Percentiles rank a stretch among this genome's conserved stretches.
These are phyloP conservation scores for Termitomyces sp. DNA, from an alignment of 1,284 basidiomycete species.

Conservation along the genomic window DNA sequence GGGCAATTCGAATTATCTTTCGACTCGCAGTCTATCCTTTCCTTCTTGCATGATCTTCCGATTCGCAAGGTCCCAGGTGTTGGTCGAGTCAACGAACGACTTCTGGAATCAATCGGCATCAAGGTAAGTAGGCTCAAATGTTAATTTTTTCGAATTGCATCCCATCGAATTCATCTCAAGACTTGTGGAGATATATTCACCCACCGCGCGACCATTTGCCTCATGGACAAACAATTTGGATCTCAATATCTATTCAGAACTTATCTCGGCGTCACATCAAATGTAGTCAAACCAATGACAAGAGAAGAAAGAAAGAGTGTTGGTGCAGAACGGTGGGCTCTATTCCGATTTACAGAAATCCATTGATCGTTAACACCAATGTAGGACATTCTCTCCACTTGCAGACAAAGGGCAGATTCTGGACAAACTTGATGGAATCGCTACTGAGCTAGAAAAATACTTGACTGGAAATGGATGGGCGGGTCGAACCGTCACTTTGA, in stretches of 20 bases:
- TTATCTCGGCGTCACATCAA: constrained; percentile 82
- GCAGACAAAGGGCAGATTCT: constrained; percentile 63
- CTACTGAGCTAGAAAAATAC: constrained; percentile 75
- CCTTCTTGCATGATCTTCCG: constrained; percentile 71
- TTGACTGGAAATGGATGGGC: constrained; percentile 68
- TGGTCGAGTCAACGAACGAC: constrained; percentile 81
- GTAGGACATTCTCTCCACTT: constrained; percentile 73
- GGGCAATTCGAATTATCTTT: constrained; percentile 81
- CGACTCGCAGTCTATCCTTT: constrained; percentile 56
- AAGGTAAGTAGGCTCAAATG: constrained; percentile 43
- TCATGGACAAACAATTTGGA: constrained; percentile 85
- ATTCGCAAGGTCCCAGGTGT: constrained; percentile 86
- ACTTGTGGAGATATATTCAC: constrained; percentile 84
- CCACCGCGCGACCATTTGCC: constrained; percentile 63
- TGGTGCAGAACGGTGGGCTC: constrained; percentile 73
- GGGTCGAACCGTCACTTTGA: constrained; percentile 73
- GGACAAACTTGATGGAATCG: constrained; percentile 72
- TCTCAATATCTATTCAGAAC: constrained; percentile 69
- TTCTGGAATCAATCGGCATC: constrained; percentile 82
- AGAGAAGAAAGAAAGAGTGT: constrained; percentile 82
- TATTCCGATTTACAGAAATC: background rate
- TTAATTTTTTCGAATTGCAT: background rate
- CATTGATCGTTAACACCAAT: background rate
- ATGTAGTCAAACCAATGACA: constrained; percentile 69
- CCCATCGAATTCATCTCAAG: constrained; percentile 33